Percentiles rank a stretch among this genome's conserved stretches.
phyloP scores from a whole-genome alignment of 176 grass and related monocot genomes.

The Musa acuminata region DNA sequence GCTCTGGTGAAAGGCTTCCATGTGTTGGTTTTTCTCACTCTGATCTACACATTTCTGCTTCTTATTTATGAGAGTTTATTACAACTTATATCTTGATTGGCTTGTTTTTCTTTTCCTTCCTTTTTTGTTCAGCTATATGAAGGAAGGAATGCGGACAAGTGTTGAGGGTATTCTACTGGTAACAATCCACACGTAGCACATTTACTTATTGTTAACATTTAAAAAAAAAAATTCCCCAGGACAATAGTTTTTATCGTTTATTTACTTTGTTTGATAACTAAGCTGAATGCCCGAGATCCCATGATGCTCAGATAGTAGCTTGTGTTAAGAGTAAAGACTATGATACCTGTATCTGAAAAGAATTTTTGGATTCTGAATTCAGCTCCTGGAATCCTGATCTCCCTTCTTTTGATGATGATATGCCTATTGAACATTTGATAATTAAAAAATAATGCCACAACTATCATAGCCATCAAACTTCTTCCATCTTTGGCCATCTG shows the following conservation, averaged over 20 bases:
- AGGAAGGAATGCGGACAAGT: constrained; percentile 97
- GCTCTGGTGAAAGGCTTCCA: not conserved
- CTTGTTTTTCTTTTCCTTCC: constrained; percentile 7
- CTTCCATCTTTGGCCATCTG: not conserved
- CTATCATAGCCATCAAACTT: not conserved
- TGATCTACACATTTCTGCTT: not conserved
- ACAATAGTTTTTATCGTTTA: not conserved
- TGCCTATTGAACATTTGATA: too few species aligned
- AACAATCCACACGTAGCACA: not conserved
- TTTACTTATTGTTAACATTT: not conserved
- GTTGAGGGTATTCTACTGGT: constrained; percentile 96
- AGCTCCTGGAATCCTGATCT: not conserved
- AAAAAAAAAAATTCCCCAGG: too few species aligned
- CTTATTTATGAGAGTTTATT: not conserved
- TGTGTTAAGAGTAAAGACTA: too few species aligned
- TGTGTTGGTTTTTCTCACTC: not conserved
- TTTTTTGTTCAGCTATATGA: constrained; percentile 74
- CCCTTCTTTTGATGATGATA: too few species aligned
- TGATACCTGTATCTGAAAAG: not conserved
- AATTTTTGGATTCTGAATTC: not conserved
- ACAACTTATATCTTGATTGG: not conserved
- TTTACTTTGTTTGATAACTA: not conserved
- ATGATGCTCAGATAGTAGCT: too few species aligned
- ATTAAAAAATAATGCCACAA: too few species aligned
- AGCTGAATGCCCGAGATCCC: not conserved